Base-by-base conservation (phyloP, 202 grass and related monocot species). In the Schoenoplectus triqueter region DNA sequence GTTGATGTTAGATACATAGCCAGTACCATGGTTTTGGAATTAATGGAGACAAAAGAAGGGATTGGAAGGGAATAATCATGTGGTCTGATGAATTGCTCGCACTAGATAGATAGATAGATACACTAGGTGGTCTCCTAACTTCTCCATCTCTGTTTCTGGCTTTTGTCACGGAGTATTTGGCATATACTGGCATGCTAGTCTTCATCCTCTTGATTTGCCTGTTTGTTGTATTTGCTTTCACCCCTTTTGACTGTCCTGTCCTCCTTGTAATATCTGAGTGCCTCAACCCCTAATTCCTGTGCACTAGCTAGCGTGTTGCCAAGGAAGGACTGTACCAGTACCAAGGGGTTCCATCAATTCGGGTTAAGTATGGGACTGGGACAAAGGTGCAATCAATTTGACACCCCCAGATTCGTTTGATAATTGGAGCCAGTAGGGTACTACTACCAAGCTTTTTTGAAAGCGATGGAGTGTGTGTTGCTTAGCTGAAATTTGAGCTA, bases 11-110 rank as follows among this genome's bases (percentile, higher is more conserved):
- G 72, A 60, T 89, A 86, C 84, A 69, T 50, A 70, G 47, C 47
- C 17, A 56, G 44, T 72, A 75, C 55, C 21, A 73, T 70, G 10
- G 13, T 73, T 64, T 6, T 44, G 69, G 31, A 31, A 31, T 31
- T 72, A 56, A 21, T 57, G 19, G 1, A 21, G 17, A 61, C 80
- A 67, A 82, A 82, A 51, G 80, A 82, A 82, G 80, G 88, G 64
- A 75, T 57, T 85, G 52, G 60, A 49, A 84, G 52, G 18, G 85
- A 66, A 60, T 19, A 73, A 90, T 92, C 11, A 93, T 90, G 84
- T 83, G 86, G 86, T 87, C 88, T 59, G 88, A 84, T 70, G 88
- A 88, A 84, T 19, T 80, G 10, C 69, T 50, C 3, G 64, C 78
- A 15, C 70, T 52, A 51, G 47, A 31, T 31, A 31, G 31, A 78